phyloP scores from a whole-genome alignment of 495 filamentous ascomycete genomes.

The Hamigera avellanea region DNA sequence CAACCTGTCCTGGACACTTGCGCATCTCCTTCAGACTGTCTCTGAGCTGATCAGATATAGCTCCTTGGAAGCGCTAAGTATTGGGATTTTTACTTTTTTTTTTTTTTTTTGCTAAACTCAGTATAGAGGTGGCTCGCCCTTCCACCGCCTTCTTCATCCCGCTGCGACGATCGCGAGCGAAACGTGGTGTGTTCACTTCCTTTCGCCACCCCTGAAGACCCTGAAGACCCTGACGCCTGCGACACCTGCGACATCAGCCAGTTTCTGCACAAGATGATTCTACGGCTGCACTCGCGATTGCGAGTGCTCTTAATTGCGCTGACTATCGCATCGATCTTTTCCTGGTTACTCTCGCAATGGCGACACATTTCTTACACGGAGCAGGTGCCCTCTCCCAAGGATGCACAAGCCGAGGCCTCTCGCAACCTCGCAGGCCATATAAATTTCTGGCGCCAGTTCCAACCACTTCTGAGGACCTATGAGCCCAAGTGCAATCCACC shows the following conservation, averaged over 20 bases:
- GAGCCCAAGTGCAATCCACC: slow-evolving; percentile 13
- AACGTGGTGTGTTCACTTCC: too few species aligned
- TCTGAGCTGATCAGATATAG: too few species aligned
- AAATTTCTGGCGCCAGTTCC: slow-evolving; percentile 16
- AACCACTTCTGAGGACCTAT: slow-evolving; percentile 10
- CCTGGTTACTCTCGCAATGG: neutral
- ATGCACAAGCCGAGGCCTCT: neutral
- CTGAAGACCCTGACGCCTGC: too few species aligned
- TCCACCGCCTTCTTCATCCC: too few species aligned
- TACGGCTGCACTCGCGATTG: slow-evolving; percentile 8
- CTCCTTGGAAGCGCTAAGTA: too few species aligned
- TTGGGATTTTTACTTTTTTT: too few species aligned
- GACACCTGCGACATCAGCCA: neutral
- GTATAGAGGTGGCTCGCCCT: too few species aligned
- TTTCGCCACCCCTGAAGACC: too few species aligned
- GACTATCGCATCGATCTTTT: slow-evolving; percentile 4
- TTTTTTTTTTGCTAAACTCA: too few species aligned
- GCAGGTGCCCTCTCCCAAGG: neutral
- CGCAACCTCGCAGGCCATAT: slow-evolving; percentile 10
- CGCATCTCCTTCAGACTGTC: too few species aligned
- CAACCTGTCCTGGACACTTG: too few species aligned
- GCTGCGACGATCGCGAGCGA: too few species aligned
- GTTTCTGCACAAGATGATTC: slow-evolving; percentile 9
- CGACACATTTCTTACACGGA: neutral
- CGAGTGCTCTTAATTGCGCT: slow-evolving; percentile 10